Evolutionary conservation across 495 filamentous ascomycete genomes (phyloP).

Genomic region (Xylona heveae): DNA sequence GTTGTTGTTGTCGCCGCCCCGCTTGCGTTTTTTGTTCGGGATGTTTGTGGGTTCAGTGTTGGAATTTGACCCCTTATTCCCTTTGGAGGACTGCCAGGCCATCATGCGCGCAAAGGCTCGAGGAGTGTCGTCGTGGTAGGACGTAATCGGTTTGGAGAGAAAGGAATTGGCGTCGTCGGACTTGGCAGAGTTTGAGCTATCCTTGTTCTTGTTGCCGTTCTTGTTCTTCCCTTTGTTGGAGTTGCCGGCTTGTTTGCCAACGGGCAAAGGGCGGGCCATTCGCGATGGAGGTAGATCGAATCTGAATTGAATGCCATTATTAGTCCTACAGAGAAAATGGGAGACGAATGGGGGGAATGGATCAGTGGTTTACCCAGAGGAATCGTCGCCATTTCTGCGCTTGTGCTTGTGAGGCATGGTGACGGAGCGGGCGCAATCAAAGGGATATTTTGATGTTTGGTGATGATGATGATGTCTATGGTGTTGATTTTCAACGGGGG

Average conservation of each 20-base stretch:
- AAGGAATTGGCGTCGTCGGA: no score
- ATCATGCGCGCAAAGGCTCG: constrained; percentile 4
- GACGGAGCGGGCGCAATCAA: no score
- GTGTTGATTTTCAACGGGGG: no score
- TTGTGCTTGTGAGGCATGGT: constrained; percentile 5
- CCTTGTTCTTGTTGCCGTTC: not conserved
- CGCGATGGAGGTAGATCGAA: constrained; percentile 2
- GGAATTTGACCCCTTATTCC: constrained; percentile 1
- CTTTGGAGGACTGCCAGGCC: not conserved
- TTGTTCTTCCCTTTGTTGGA: not conserved
- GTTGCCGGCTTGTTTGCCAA: constrained; percentile 1
- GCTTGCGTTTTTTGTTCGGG: constrained; percentile 45
- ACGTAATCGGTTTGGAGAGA: no score
- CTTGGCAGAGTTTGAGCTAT: not conserved
- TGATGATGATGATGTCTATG: no score
- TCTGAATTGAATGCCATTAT: not conserved
- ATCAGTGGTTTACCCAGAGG: not conserved
- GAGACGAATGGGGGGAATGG: no score
- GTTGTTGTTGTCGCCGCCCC: constrained; percentile 18
- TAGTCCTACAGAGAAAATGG: not conserved
- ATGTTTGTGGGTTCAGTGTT: not conserved
- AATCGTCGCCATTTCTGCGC: not conserved
- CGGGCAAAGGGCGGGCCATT: constrained; percentile 3
- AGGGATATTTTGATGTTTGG: no score
- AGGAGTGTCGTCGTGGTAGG: constrained; percentile 6